Percentiles rank a stretch among this genome's conserved stretches.
Conservation (phyloP, 1,284 basidiomycete species). For the Trichosporon ovoides region DNA sequence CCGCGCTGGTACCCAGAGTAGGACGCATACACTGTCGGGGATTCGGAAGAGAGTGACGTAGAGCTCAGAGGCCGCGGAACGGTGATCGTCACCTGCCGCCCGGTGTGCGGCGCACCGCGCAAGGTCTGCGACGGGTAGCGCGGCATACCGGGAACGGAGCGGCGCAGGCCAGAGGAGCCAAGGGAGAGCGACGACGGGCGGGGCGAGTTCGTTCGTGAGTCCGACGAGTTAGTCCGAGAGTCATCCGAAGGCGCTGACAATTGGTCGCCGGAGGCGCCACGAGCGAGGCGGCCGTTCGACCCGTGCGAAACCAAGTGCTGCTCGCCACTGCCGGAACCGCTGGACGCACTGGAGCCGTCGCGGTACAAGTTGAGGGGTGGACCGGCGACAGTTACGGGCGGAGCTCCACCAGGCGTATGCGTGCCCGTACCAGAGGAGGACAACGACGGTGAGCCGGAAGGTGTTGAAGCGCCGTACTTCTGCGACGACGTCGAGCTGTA, state of each 20-base stretch:
- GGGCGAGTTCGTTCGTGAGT: slow-evolving; percentile 14
- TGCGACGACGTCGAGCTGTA: slow-evolving; percentile 22
- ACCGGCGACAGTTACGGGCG: background rate
- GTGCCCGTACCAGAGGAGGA: slow-evolving; percentile 23
- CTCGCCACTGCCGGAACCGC: background rate
- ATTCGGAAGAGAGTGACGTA: background rate
- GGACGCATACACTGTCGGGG: background rate
- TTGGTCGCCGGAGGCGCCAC: slow-evolving; percentile 6
- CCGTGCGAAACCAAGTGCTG: background rate
- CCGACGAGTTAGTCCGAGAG: background rate
- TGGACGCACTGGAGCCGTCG: slow-evolving; percentile 9
- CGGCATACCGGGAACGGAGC: background rate
- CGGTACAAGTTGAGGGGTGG: background rate
- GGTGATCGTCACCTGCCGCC: slow-evolving; percentile 9
- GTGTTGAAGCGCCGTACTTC: background rate
- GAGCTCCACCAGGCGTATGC: slow-evolving; percentile 19
- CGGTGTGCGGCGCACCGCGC: slow-evolving; percentile 16
- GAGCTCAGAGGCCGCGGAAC: slow-evolving; percentile 16
- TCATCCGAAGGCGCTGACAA: slow-evolving; percentile 6
- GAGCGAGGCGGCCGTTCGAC: background rate
- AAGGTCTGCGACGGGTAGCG: background rate
- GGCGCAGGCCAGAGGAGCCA: background rate
- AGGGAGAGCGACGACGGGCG: slow-evolving; percentile 10
- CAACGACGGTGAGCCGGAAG: slow-evolving; percentile 27
- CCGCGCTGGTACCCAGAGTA: too few species aligned